Conservation (phyloP, 2,329 filamentous ascomycete species). For the Neofusicoccum ribis region DNA sequence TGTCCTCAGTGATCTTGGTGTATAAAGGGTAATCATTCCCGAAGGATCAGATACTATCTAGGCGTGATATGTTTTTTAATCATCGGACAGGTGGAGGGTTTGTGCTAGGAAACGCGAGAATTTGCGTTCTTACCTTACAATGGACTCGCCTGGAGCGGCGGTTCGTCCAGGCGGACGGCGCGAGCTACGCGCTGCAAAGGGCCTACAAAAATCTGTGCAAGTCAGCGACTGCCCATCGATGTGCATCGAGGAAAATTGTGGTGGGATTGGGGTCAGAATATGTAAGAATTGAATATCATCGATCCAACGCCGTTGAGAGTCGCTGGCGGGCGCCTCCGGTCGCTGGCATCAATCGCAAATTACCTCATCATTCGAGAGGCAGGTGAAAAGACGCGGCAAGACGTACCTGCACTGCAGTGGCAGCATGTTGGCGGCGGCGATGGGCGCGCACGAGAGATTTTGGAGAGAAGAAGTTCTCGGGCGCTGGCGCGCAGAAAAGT, state of each 20-base stretch:
- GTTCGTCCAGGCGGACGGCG: not conserved
- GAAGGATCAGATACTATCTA: constrained; percentile 69
- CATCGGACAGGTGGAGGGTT: constrained; percentile 51
- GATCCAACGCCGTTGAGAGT: constrained; percentile 72
- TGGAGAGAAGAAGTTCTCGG: not conserved
- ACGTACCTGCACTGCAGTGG: constrained; percentile 7
- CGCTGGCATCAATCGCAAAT: constrained; percentile 96
- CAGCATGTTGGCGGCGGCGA: not conserved
- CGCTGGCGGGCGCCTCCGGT: constrained; percentile 90
- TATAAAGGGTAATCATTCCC: constrained; percentile 56
- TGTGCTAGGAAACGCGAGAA: constrained; percentile 15
- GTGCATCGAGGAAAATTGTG: not conserved
- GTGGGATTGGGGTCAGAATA: constrained; percentile 73
- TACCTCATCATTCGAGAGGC: constrained; percentile 76
- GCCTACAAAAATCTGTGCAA: constrained; percentile 1
- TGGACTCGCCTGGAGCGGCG: not conserved
- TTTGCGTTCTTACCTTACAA: constrained; percentile 11
- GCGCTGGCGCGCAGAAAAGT: constrained; percentile 9
- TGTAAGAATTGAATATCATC: constrained; percentile 98
- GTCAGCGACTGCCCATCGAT: constrained; percentile 14
- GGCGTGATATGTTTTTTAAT: constrained; percentile 62
- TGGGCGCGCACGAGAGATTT: not conserved
- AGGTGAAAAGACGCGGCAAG: constrained; percentile 15
- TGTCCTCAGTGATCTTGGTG: constrained; percentile 70
- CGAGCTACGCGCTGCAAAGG: not conserved